Conservation (phyloP, 1,284 basidiomycete genomes). For the Taiwanofungus camphoratus region DNA sequence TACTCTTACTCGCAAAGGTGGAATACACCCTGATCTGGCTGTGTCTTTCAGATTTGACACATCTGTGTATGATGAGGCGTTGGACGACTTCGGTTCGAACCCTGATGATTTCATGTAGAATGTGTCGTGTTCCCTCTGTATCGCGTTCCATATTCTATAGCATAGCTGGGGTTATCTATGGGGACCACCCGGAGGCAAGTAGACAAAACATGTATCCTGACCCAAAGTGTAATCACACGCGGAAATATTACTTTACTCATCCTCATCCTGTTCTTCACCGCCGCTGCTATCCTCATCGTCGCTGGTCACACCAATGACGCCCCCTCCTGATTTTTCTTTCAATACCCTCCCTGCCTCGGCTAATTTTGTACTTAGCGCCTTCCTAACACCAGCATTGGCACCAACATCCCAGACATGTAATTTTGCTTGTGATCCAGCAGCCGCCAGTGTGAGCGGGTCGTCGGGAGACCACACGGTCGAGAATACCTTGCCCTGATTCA, state of each 20-base stretch:
- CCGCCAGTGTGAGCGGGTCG: conserved; percentile 90
- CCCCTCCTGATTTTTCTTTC: conserved; percentile 60
- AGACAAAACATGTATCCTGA: conserved; percentile 4
- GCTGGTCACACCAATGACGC: conserved; percentile 62
- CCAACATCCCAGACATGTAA: conserved; percentile 94
- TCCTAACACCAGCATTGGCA: conserved; percentile 71
- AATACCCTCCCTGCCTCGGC: conserved; percentile 62
- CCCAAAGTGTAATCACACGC: not conserved
- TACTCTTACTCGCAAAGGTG: conserved; percentile 7
- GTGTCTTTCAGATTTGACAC: conserved; percentile 61
- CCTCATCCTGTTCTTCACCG: conserved; percentile 28
- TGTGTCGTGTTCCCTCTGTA: conserved; percentile 5
- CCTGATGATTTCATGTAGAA: conserved; percentile 73
- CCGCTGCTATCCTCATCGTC: conserved; percentile 67
- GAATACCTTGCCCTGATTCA: conserved; percentile 89
- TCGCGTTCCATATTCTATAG: conserved; percentile 12
- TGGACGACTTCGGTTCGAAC: conserved; percentile 75
- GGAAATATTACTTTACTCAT: conserved; percentile 11
- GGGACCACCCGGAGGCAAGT: no score
- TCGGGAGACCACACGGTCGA: conserved; percentile 89
- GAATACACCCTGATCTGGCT: not conserved
- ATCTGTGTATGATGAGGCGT: conserved; percentile 73
- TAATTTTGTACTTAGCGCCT: conserved; percentile 73
- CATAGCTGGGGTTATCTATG: no score
- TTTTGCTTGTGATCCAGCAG: conserved; percentile 89